Conservation (phyloP, 306 rosid species). For the Carpinus fangiana region DNA sequence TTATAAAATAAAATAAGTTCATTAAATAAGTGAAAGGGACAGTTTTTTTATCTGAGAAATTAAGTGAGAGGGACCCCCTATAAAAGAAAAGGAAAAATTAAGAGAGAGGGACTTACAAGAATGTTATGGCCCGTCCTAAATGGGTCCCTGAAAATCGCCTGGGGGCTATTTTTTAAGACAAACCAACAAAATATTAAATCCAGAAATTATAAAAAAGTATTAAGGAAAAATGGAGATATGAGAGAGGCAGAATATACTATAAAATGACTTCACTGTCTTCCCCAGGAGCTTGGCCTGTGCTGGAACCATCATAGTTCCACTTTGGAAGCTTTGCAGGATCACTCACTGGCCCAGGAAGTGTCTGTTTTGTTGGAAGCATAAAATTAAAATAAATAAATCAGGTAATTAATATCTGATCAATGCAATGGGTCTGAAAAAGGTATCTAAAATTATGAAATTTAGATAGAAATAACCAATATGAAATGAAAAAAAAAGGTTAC, state of each 20-base stretch:
- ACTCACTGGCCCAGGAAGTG: slow-evolving; percentile 54
- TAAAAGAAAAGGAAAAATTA: neutral
- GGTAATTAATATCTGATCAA: no score
- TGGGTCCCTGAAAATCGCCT: slow-evolving; percentile 68
- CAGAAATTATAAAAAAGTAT: neutral
- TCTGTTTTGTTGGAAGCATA: slow-evolving; percentile 30
- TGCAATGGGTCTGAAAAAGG: no score
- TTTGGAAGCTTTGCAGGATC: slow-evolving; percentile 69
- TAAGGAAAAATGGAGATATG: neutral
- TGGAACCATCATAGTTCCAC: slow-evolving; percentile 71
- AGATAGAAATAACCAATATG: neutral
- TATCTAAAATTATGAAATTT: no score
- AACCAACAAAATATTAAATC: neutral
- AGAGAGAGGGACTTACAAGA: slow-evolving; percentile 43
- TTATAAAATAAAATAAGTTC: neutral
- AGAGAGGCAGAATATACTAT: slow-evolving; percentile 37
- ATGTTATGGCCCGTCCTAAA: slow-evolving; percentile 62
- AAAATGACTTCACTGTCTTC: slow-evolving; percentile 70
- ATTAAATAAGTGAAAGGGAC: slow-evolving; percentile 11
- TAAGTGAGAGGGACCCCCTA: slow-evolving; percentile 4
- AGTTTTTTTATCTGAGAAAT: neutral
- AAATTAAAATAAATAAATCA: no score
- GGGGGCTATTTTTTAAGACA: slow-evolving; percentile 43
- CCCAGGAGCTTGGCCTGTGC: slow-evolving; percentile 75
- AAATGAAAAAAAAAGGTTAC: slow-evolving; percentile 22